Evolutionary conservation across 2,329 filamentous ascomycete genomes (phyloP), one percentile per base, ranked within the genome.

Genomic region (Claviceps citrina): DNA sequence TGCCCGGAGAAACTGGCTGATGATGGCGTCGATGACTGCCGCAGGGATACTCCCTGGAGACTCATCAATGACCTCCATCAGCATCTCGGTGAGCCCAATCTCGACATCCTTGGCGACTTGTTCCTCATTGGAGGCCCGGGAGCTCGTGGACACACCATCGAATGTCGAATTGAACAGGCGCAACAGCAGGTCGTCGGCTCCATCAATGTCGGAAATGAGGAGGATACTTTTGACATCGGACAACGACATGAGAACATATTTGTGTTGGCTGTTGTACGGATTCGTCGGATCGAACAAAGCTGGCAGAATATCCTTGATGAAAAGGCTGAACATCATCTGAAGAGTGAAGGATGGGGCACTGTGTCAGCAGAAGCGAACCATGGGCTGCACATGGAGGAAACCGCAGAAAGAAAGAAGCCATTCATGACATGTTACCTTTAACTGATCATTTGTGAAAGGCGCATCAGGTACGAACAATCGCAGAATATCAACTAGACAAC

Each of bases 141-240:
- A 77, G 4, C 80, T 79, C 1, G 77, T 77, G 0, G 86, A 87
- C 33, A 95, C 76, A 27, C 91, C 85, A 57, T 98, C 93, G 59
- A 98, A 98, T 51, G 89, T 86, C 37, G 75, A 77, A 20, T 79
- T 83, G 60, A 96, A 98, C 4, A 98, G 71, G 35, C 81, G 75
- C 7, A 84, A 65, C 20, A 93, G 76, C 33, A 96, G 71, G 24
- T 76, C 73, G 42, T 94, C 85, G 38, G 84, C 75, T 42, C 82
- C 80, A 20, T 86, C 80, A 30, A 96, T 74, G 51, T 98, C 91
- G 45, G 84, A 82, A 49, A 98, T 73, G 31, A 98, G 75, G 7
- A 96, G 74, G 31, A 98, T 84, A 62, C 86, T 95, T 68, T 96
- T 94, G 50, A 94, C 83, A 49, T 93, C 85, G 41, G 85, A 80